Percentiles rank a stretch among this genome's conserved stretches.
Conservation (phyloP, 129 eudicot genomes). For the Escallonia herrerae region DNA sequence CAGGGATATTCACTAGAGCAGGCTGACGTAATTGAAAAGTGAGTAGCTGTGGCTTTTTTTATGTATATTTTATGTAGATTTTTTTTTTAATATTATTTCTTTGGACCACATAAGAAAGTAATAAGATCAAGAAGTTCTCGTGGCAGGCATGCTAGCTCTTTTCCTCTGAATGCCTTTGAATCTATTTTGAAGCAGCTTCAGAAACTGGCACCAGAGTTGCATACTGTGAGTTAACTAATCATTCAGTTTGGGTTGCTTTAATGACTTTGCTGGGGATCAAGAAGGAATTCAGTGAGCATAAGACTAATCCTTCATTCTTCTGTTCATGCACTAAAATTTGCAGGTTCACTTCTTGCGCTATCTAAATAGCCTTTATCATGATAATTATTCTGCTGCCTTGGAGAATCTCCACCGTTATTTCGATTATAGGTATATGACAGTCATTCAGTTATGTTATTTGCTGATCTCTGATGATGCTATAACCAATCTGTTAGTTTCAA, state of each 20-base stretch:
- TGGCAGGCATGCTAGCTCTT: conserved; percentile 81
- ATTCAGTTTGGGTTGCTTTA: neutral
- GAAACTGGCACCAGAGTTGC: conserved; percentile 89
- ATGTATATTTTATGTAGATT: neutral
- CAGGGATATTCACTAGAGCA: conserved; percentile 88
- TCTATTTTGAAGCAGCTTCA: conserved; percentile 71
- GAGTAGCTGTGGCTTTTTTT: conserved; percentile 14
- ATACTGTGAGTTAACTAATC: conserved; percentile 51
- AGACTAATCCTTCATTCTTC: neutral
- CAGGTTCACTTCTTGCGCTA: conserved; percentile 94
- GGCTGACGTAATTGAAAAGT: conserved; percentile 77
- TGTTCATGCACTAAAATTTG: conserved; percentile 1
- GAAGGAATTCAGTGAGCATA: conserved; percentile 2
- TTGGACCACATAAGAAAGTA: neutral
- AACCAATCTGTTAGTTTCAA: neutral
- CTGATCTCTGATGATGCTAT: neutral
- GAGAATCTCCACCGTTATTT: conserved; percentile 96
- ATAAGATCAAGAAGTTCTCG: conserved; percentile 5
- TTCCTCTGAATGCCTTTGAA: conserved; percentile 76
- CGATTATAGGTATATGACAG: conserved; percentile 69
- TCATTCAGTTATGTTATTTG: neutral
- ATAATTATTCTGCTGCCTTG: conserved; percentile 83
- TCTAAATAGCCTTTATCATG: conserved; percentile 78
- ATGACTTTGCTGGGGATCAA: neutral
- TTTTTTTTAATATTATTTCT: neutral